Evolutionary conservation across 257 asterid genomes (phyloP), one percentile per base, ranked within the genome.

Genomic region (Ajuga chamaepitys): DNA sequence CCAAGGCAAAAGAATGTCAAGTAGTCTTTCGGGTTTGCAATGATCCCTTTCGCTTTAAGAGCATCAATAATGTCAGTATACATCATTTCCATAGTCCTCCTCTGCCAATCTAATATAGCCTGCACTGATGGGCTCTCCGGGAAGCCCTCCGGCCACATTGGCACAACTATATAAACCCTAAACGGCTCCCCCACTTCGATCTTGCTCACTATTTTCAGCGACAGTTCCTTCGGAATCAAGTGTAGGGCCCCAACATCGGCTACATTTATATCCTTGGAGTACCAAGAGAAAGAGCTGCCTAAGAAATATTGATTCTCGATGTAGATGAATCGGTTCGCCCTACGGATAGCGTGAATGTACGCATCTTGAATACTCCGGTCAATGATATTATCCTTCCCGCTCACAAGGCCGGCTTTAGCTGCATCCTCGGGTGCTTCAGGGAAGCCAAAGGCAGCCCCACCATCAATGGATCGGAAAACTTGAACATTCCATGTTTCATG

Each of bases 141-240:
- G 16, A 8, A 64, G 17, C 95, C 95, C 74, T 87, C 95, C 2
- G 95, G 95, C 95, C 95, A 87, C 95, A 85, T 84, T 0, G 95
- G 95, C n/a, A 87, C 52, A 20, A 87, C 89, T 0, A 87, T 7
- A 63, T 87, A 87, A 0, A 85, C 95, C 0, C 75, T 63, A 30
- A 87, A 87, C 14, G 77, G 70, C 77, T 87, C 88, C 25, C 95
- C 88, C 2, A 56, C 78, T 34, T 81, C 91, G 17, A 87, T 87
- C 76, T 87, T 87, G 42, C 82, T 77, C 46, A 71, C 86, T 9
- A 87, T 87, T 79, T 87, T 87, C 13, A 87, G 63, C 0, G 95
- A 80, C 25, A 87, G 64, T 17, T 87, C 95, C 66, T 82, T 87
- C 0, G 95, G 92, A 28, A 87, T 82, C 44, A 82, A 63, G 60